These are phyloP conservation scores for Talaromyces islandicus DNA, from an alignment of 2,329 filamentous ascomycete species.

Conservation along the genomic window DNA sequence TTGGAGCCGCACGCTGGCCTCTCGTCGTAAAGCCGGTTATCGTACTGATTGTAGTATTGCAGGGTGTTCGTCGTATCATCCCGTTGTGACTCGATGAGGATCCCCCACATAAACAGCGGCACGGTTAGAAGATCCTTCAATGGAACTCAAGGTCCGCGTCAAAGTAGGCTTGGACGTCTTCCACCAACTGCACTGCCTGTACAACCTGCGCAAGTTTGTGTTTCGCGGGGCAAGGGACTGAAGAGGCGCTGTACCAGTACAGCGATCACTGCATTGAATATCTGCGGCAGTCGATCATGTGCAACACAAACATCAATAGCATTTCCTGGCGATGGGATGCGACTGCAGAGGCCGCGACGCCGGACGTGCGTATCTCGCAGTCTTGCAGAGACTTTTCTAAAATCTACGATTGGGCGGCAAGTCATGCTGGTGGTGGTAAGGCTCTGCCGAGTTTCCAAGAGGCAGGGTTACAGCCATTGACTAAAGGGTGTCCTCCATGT, in stretches of 20 bases:
- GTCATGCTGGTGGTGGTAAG: neutral
- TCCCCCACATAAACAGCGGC: neutral
- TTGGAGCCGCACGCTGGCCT: neutral
- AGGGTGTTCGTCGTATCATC: neutral
- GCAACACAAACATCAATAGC: neutral
- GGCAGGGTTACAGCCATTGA: constrained; percentile 15
- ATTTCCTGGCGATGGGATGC: neutral
- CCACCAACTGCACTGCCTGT: neutral
- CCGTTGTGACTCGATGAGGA: neutral
- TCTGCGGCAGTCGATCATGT: neutral
- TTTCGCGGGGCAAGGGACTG: neutral
- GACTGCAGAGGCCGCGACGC: neutral
- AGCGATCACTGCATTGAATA: neutral
- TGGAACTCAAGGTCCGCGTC: neutral
- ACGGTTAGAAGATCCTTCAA: neutral
- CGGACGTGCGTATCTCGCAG: neutral
- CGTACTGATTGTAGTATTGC: neutral
- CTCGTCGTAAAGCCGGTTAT: neutral
- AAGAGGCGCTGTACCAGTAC: neutral
- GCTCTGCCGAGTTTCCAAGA: neutral
- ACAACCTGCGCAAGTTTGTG: neutral
- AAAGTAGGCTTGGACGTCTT: neutral
- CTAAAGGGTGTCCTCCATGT: neutral
- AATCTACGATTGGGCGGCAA: neutral
- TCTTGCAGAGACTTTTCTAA: neutral